Conservation (phyloP, 2,329 filamentous ascomycete genomes). For the Colletotrichum euphorbiae region DNA sequence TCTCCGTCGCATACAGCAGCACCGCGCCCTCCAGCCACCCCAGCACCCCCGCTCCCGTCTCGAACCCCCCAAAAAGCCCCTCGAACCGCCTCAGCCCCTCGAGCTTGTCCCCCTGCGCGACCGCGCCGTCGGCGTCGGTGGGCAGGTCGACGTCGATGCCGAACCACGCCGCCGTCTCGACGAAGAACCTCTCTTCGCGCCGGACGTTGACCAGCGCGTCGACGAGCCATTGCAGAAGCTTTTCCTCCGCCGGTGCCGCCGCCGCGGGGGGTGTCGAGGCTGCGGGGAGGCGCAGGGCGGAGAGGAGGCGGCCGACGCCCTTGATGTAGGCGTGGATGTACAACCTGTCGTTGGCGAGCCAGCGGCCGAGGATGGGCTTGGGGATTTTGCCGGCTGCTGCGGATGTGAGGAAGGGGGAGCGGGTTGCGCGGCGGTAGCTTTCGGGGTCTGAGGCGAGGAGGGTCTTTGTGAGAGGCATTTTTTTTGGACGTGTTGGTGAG, state of each 20-base stretch:
- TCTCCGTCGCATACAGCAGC: constrained; percentile 83
- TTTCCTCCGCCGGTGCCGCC: constrained; percentile 49
- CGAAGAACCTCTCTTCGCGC: constrained; percentile 75
- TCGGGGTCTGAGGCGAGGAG: constrained; percentile 62
- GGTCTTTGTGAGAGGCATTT: constrained; percentile 61
- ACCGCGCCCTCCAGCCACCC: constrained; percentile 74
- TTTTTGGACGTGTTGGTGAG: neutral
- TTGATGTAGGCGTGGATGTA: constrained; percentile 78
- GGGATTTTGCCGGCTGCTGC: constrained; percentile 72
- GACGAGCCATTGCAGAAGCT: constrained; percentile 71
- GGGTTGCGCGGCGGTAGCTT: constrained; percentile 68
- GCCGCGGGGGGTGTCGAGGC: constrained; percentile 49
- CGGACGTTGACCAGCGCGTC: constrained; percentile 74
- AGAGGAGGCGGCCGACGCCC: constrained; percentile 73
- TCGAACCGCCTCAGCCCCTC: constrained; percentile 54
- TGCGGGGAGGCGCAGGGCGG: constrained; percentile 64
- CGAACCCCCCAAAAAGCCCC: constrained; percentile 65
- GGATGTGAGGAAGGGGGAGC: constrained; percentile 73
- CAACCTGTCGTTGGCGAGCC: constrained; percentile 79
- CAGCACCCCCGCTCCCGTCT: constrained; percentile 58
- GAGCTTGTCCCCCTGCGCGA: constrained; percentile 49
- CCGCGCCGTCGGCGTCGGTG: constrained; percentile 38
- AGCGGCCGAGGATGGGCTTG: constrained; percentile 67
- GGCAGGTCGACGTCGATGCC: constrained; percentile 61
- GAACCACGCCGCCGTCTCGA: constrained; percentile 71